phyloP scores from a whole-genome alignment of 2,329 filamentous ascomycete species.

The Neopestalotiopsis clavispora region DNA sequence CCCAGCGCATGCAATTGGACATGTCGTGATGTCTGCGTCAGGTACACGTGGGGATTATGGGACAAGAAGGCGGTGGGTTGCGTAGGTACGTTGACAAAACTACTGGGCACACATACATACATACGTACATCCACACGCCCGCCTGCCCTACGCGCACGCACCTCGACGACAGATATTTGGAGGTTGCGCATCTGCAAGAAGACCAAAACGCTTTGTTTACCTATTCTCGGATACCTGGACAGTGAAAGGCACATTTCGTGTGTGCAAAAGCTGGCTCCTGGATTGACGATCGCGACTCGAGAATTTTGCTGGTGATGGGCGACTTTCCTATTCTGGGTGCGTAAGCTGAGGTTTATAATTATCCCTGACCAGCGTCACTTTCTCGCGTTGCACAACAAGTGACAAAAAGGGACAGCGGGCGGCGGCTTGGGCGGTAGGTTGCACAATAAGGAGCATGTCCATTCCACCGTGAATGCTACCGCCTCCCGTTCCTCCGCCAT shows the following conservation, averaged over 20 bases:
- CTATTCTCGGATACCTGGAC: not conserved
- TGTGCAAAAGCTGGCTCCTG: not conserved
- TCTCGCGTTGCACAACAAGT: not conserved
- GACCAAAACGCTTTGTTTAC: not conserved
- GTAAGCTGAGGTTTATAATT: constrained; percentile 2
- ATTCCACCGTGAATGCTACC: not conserved
- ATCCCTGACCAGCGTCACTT: not conserved
- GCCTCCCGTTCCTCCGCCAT: not conserved
- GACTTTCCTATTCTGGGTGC: not conserved
- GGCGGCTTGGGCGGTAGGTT: not conserved
- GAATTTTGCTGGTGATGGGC: not conserved
- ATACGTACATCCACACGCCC: not conserved
- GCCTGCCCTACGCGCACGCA: no score
- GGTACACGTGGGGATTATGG: not conserved
- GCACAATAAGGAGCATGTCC: not conserved
- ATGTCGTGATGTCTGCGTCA: constrained; percentile 1
- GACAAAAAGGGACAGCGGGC: not conserved
- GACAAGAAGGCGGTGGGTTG: not conserved
- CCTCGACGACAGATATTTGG: no score
- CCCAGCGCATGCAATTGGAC: not conserved
- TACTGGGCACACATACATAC: not conserved
- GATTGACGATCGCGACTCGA: not conserved
- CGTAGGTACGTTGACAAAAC: not conserved
- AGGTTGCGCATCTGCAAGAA: not conserved
- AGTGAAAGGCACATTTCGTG: not conserved